Conservation (phyloP, 331 rosid genomes). For the Pyrus hybrid region DNA sequence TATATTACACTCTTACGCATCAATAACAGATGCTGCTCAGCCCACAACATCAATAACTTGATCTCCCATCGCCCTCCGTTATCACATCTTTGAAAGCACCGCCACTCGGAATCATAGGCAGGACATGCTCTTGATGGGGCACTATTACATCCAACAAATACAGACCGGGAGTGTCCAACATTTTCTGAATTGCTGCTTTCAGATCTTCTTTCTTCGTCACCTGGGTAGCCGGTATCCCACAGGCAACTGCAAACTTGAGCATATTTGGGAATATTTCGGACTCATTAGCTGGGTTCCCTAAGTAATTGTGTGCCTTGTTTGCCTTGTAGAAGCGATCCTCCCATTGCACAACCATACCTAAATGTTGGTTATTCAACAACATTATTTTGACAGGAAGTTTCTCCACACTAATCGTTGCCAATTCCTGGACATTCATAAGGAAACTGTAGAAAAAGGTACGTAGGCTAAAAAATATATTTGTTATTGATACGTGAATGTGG, state of each 20-base stretch:
- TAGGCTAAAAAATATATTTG: no score
- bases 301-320: slow-evolving; percentile 61
- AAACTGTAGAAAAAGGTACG: no score
- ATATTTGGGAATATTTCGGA: slow-evolving; percentile 58
- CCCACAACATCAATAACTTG: slow-evolving; percentile 21
- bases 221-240: slow-evolving; percentile 59
- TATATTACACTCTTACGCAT: slow-evolving; percentile 4
- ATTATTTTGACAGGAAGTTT: slow-evolving; percentile 64
- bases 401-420: slow-evolving; percentile 59
- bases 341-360: slow-evolving; percentile 90
- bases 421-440: slow-evolving; percentile 75
- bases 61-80: slow-evolving; percentile 74
- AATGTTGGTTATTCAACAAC: slow-evolving; percentile 71
- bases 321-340: slow-evolving; percentile 88
- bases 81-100: slow-evolving; percentile 74
- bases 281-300: slow-evolving; percentile 58
- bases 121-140: slow-evolving; percentile 83
- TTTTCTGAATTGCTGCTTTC: slow-evolving; percentile 57
- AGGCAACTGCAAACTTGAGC: slow-evolving; percentile 71
- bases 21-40: neutral
- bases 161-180: slow-evolving; percentile 73
- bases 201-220: slow-evolving; percentile 50
- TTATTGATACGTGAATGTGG: no score
- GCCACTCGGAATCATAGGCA: slow-evolving; percentile 85
- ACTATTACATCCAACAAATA: slow-evolving; percentile 74